A percentile compares a stretch with the other conserved stretches of the same genome.
Conservation (phyloP, 1,284 basidiomycete species). For the Fistulinella cinereoalba region DNA sequence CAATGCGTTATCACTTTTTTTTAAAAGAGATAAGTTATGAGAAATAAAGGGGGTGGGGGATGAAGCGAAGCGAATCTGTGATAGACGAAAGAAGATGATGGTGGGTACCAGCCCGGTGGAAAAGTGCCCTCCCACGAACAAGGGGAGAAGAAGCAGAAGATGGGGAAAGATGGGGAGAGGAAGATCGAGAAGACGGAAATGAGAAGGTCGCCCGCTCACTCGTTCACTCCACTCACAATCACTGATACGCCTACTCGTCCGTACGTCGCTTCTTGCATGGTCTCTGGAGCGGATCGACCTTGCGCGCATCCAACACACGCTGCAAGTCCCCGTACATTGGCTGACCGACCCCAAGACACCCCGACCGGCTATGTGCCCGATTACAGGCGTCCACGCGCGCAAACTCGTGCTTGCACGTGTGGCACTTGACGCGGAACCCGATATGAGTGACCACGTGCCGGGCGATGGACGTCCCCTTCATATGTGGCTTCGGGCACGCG, state of each 20-base stretch:
- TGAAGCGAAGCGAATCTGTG: neutral
- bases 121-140: neutral
- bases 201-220: neutral
- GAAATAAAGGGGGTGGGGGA: neutral
- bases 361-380: constrained; percentile 33
- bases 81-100: neutral
- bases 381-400: constrained; percentile 35
- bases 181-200: neutral
- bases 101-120: neutral
- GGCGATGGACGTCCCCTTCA: constrained; percentile 36
- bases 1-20: neutral
- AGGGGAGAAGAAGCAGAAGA: neutral
- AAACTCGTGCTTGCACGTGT: constrained; percentile 32
- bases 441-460: constrained; percentile 34
- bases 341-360: constrained; percentile 30
- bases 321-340: constrained; percentile 33
- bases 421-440: constrained; percentile 32
- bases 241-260: constrained; percentile 18
- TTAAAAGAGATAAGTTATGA: constrained; percentile 19
- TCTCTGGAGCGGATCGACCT: constrained; percentile 20
- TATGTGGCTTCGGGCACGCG: constrained; percentile 26
- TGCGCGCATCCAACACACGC: constrained; percentile 27
- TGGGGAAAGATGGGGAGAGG: neutral
- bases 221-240: neutral
- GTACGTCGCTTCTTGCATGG: constrained; percentile 32